phyloP scores from a whole-genome alignment of 257 asterid genomes.

The Cinchona pubescens region DNA sequence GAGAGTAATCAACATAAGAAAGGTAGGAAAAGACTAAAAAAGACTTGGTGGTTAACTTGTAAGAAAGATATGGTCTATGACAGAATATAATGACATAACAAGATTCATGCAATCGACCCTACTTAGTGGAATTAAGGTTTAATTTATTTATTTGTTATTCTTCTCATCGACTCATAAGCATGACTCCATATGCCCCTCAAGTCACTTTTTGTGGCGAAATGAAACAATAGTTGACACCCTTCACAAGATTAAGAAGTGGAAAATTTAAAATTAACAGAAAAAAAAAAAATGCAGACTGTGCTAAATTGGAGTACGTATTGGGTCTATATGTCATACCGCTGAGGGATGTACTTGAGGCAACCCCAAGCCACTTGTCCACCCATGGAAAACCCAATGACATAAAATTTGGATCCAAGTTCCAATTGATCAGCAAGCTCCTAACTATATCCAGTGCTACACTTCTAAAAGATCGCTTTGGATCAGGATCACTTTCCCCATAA shows the following conservation, averaged over 20 bases:
- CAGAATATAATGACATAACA: no score
- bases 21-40: no score
- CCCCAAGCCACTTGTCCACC: conserved; percentile 80
- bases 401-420: conserved; percentile 57
- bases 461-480: conserved; percentile 50
- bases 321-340: conserved; percentile 33
- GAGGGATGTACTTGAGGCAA: conserved; percentile 66
- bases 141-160: no score
- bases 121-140: no score
- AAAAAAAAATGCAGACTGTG: not conserved
- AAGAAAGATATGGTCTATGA: no score
- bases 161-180: not conserved
- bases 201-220: not conserved
- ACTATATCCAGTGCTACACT: conserved; percentile 61
- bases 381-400: conserved; percentile 61
- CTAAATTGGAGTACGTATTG: not conserved
- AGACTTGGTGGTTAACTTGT: no score
- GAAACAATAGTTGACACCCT: not conserved
- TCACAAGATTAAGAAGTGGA: not conserved
- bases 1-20: no score
- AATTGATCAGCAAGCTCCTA: conserved; percentile 66
- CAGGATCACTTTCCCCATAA: conserved; percentile 82
- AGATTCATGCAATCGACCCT: no score
- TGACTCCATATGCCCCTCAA: not conserved
- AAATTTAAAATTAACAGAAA: not conserved